These are phyloP conservation scores for Phellopilus nigrolimitatus DNA, from an alignment of 1,284 basidiomycete genomes.

Conservation along the genomic window DNA sequence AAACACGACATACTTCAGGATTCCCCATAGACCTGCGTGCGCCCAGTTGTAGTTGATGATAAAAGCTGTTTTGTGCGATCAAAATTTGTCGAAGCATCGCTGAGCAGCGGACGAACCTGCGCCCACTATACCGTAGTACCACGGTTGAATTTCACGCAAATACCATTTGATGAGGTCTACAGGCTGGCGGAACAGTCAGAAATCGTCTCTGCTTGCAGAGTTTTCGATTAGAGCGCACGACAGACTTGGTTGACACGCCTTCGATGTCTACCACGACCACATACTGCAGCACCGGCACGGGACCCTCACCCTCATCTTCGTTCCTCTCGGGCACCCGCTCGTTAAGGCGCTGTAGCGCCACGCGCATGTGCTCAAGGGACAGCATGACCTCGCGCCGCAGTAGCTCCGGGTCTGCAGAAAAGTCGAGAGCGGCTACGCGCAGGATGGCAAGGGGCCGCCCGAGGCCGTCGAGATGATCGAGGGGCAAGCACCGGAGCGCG, in stretches of 20 bases:
- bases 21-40: slow-evolving; percentile 71
- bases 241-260: slow-evolving; percentile 49
- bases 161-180: slow-evolving; percentile 61
- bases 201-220: slow-evolving; percentile 1
- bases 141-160: slow-evolving; percentile 58
- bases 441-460: slow-evolving; percentile 58
- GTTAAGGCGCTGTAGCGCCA: slow-evolving; percentile 45
- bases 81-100: neutral
- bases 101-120: slow-evolving; percentile 45
- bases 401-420: slow-evolving; percentile 34
- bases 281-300: slow-evolving; percentile 53
- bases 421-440: slow-evolving; percentile 30
- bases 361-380: slow-evolving; percentile 50
- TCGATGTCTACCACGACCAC: slow-evolving; percentile 65
- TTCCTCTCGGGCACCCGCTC: too few relatives aligned
- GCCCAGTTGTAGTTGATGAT: slow-evolving; percentile 76
- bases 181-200: slow-evolving; percentile 35
- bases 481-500: slow-evolving; percentile 47
- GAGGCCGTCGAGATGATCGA: slow-evolving; percentile 47
- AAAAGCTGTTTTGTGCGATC: neutral
- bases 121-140: slow-evolving; percentile 74
- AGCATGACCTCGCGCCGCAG: slow-evolving; percentile 41
- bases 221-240: slow-evolving; percentile 40
- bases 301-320: too few relatives aligned
- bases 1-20: slow-evolving; percentile 53